Base-by-base conservation (phyloP, 2,329 filamentous ascomycete species). In the Penicillium sp. region DNA sequence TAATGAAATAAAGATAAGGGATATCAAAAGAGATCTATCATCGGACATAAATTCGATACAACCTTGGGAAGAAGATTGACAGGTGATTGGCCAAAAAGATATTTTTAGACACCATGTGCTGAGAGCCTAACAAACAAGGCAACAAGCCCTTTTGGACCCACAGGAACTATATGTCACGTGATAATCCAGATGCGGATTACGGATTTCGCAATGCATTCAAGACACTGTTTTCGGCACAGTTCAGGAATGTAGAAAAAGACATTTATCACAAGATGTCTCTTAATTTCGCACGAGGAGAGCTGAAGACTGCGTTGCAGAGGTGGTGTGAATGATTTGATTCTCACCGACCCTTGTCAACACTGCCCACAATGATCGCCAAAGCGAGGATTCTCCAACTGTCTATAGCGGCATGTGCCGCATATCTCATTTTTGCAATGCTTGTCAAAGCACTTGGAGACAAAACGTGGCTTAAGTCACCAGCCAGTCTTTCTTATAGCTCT, bases 361-460 rank as follows among this genome's bases (percentile, higher is more conserved):
- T 36, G 11, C 23, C 19, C 30, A 51, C 13, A 11, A 51, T 51
- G 47, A 51, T 51, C 8, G 39, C 30, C 13, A 51, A 29, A 35
- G 43, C 30, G 18, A 52, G 18, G 13, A 3, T 26, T n/a, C 23
- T 47, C 7, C 49, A 52, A 19, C 14, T 47, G 18, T 35, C 19
- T 10, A 7, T 32, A 9, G 34, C 43, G 8, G 41, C 49, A 7
- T 6, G 46, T 40, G n/a, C 29, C 18, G 27, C 35, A 4, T 52
- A 40, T 39, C 0, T 32, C 4, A 4, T 47, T 4, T 47, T 45
- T 13, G 19, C 14, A 2, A 8, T 39, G 2, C 19, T 52, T 11
- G 4, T 41, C 29, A 40, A 9, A 26, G 13, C 3, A 2, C 2
- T 47, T 2, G 36, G 42, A 4, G 18, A 27, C 19, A 32, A 32